These are phyloP conservation scores for Lasiodiplodia gonubiensis DNA, from an alignment of 2,329 filamentous ascomycete genomes.

Conservation along the genomic window DNA sequence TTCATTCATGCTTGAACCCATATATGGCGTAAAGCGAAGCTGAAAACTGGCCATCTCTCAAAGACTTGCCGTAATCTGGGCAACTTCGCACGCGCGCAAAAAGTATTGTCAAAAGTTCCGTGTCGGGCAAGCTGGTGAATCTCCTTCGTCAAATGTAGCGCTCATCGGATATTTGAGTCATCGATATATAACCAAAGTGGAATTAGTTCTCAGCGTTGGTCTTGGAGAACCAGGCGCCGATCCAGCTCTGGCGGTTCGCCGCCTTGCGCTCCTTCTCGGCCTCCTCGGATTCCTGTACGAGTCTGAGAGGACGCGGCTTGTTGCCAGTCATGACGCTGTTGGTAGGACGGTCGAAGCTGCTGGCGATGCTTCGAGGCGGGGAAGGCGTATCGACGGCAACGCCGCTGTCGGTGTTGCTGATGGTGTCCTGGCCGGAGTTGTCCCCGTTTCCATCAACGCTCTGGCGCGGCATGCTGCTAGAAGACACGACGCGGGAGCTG, in stretches of 20 bases:
- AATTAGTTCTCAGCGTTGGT: neutral
- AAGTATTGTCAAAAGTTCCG: neutral
- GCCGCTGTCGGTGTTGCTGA: constrained; percentile 41
- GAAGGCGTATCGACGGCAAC: constrained; percentile 45
- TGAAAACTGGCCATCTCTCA: constrained; percentile 7
- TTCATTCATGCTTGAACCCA: constrained; percentile 9
- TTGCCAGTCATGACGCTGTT: constrained; percentile 57
- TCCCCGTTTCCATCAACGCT: constrained; percentile 35
- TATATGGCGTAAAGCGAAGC: constrained; percentile 6
- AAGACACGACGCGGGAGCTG: constrained; percentile 59
- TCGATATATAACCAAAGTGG: neutral
- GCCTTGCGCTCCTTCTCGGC: constrained; percentile 50
- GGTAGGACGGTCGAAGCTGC: constrained; percentile 37
- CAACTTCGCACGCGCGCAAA: neutral
- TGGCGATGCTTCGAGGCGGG: constrained; percentile 64
- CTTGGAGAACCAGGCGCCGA: constrained; percentile 23
- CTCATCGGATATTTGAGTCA: neutral
- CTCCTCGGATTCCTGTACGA: constrained; percentile 75
- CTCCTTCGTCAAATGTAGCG: neutral
- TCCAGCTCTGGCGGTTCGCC: constrained; percentile 54
- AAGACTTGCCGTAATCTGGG: neutral
- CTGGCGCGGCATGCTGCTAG: constrained; percentile 50
- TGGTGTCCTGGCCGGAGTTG: constrained; percentile 35
- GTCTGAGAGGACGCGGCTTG: constrained; percentile 81
- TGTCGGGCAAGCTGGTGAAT: constrained; percentile 13